Base-by-base conservation (phyloP, 2,329 filamentous ascomycete species). In the Erysiphe neolycopersici region DNA sequence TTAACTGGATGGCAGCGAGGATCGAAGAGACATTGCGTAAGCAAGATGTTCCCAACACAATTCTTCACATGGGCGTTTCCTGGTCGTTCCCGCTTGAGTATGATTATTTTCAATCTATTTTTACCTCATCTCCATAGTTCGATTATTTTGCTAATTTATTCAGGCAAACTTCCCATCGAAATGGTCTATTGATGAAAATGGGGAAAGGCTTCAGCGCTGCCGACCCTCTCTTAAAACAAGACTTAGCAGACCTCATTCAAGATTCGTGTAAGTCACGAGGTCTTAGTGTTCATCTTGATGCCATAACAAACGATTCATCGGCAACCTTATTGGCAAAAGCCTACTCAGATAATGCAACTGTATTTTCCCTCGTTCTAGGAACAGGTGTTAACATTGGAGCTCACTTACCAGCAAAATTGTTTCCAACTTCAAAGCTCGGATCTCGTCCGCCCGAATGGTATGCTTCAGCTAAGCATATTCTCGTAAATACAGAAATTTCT, bases 361-460 rank as follows among this genome's bases (percentile, higher is more conserved):
- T 71, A 17, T 73, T 77, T 52, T 69, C 69, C 32, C 64, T 79
- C 37, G 77, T 79, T 44, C 63, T 77, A 22, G 75, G 75, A 16
- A 79, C 75, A 0, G 75, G 75, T 29, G 64, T 73, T 46, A 79
- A 79, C 57, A 68, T 75, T 40, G 71, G 73, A 40, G 71, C 68
- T 22, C 71, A 77, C 53, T 62, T 78, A 22, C 73, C 74, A 5
- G 64, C 75, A 2, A 60, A 62, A 3, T 63, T 68, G 14, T 64
- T 79, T 44, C 63, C 66, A 26, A 61, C 59, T 38, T 46, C 58
- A 40, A 77, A 76, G 53, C 75, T 72, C 46, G 71, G 71, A 37
- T 52, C 58, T 22, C 64, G 71, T 9, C 68, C 71, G 0, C 54
- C 59, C 5, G 57, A 57, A 30, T 76, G 73, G 72, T 69, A 71